Conservation (phyloP, 176 grass and related monocot species). For the Avena atlantica region DNA sequence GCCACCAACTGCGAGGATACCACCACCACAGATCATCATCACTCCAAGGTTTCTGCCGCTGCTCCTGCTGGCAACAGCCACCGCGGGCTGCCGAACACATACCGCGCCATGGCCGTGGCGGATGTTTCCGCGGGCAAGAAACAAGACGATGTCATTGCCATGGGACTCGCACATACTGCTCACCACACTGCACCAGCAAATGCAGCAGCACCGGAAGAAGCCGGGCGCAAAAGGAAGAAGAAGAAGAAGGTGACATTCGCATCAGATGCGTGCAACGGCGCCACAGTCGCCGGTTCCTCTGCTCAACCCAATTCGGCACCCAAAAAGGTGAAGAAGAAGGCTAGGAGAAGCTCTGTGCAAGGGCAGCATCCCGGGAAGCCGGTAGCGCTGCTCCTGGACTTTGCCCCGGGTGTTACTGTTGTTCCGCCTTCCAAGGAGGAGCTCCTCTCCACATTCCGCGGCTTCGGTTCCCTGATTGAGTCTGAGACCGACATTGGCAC, state of each 20-base stretch:
- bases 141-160: background rate
- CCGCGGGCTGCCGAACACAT: background rate
- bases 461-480: constrained; percentile 54
- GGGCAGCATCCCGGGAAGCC: constrained; percentile 40
- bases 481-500: constrained; percentile 31
- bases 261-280: background rate
- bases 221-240: background rate
- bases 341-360: background rate
- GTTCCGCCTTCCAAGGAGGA: constrained; percentile 64
- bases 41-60: background rate
- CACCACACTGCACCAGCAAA: background rate
- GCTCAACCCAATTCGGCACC: background rate
- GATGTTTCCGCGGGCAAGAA: constrained; percentile 20
- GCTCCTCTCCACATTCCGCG: constrained; percentile 53
- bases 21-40: background rate
- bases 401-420: background rate
- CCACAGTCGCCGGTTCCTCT: background rate
- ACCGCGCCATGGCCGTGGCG: background rate
- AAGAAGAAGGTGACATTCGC: background rate
- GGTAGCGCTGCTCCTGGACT: constrained; percentile 51
- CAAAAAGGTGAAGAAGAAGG: constrained; percentile 31
- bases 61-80: background rate
- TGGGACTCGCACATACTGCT: background rate
- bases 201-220: background rate
- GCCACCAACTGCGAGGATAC: background rate